Evolutionary conservation across 352 stramenopile species (phyloP).

Genomic region (Phytophthora ramorum): DNA sequence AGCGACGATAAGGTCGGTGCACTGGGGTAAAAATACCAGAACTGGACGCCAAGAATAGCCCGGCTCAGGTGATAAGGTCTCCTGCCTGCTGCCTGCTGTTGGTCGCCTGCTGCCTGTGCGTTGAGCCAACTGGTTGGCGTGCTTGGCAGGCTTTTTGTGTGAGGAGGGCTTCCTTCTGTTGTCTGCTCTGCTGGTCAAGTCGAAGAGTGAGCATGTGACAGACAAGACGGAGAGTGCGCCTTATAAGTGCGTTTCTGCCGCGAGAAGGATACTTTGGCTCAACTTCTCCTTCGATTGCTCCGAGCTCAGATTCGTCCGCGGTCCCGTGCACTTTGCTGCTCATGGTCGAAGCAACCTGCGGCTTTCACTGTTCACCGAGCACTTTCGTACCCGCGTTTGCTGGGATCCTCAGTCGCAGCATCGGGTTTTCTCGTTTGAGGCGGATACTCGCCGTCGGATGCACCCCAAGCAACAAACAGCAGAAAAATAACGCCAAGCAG

Average conservation of each 20-base stretch:
- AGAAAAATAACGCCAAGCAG: slow-evolving; percentile 7
- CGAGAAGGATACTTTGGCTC: no score
- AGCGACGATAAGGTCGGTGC: neutral
- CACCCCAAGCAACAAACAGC: neutral
- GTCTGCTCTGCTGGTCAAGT: neutral
- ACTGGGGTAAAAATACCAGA: slow-evolving; percentile 20
- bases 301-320: neutral
- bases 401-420: neutral
- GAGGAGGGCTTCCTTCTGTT: neutral
- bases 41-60: slow-evolving; percentile 17
- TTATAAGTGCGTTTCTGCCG: neutral
- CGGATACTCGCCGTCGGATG: neutral
- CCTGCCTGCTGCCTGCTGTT: neutral
- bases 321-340: neutral
- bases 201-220: slow-evolving; percentile 1
- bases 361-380: neutral
- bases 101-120: slow-evolving; percentile 12
- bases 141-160: neutral
- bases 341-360: no score
- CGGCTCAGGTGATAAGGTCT: slow-evolving; percentile 12
- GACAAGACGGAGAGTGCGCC: neutral
- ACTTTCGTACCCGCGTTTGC: neutral
- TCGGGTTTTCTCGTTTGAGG: neutral
- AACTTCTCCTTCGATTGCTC: neutral
- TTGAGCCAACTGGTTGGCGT: neutral